Conservation (phyloP, 495 filamentous ascomycete genomes). For the Glonium stellatum region DNA sequence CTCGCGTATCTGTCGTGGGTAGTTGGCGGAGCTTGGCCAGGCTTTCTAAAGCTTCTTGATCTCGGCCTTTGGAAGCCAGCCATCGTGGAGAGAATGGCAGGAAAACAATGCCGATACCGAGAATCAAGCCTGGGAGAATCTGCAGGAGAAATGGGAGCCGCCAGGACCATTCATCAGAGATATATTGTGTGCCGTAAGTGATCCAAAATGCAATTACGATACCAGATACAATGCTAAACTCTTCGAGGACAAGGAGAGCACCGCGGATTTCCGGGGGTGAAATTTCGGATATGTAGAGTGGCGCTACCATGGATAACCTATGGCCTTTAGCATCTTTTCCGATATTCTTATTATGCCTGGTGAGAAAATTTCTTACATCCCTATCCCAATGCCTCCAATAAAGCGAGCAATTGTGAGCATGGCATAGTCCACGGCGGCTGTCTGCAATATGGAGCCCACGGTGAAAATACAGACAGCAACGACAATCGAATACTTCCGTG, state of each 20-base stretch:
- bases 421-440: conserved; percentile 47
- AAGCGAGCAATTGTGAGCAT: conserved; percentile 55
- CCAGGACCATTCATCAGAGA: conserved; percentile 28
- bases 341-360: background rate
- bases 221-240: conserved; percentile 33
- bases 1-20: conserved; percentile 23
- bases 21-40: conserved; percentile 29
- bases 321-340: background rate
- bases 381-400: conserved; percentile 56
- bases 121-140: conserved; percentile 29
- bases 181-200: conserved; percentile 32
- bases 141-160: conserved; percentile 35
- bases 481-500: conserved; percentile 50
- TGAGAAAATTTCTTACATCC: conserved; percentile 39
- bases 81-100: conserved; percentile 34
- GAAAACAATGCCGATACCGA: conserved; percentile 31
- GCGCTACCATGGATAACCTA: conserved; percentile 27
- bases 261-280: conserved; percentile 34
- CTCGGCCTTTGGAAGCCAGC: conserved; percentile 29
- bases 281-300: conserved; percentile 37
- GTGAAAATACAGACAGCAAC: conserved; percentile 51
- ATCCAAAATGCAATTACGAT: conserved; percentile 37
- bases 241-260: conserved; percentile 32
- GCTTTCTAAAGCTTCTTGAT: conserved; percentile 27
- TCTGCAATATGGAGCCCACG: conserved; percentile 50